Conservation (phyloP, 306 rosid species). For the Cucurbita maxima region DNA sequence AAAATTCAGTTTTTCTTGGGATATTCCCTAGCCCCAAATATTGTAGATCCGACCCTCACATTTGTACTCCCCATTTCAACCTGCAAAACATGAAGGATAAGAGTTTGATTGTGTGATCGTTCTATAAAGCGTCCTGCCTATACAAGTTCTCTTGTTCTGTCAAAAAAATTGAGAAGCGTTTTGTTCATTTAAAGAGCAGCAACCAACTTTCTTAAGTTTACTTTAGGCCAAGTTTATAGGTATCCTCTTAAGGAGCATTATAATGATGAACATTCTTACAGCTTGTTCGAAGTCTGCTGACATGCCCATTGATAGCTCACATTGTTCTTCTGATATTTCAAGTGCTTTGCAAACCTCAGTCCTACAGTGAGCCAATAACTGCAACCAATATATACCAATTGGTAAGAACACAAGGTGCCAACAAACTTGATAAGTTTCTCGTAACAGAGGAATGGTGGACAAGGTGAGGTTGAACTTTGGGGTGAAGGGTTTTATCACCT, state of each 20-base stretch:
- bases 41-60: constrained; percentile 82
- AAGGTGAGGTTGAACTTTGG: background rate
- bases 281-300: constrained; percentile 90
- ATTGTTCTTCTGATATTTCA: constrained; percentile 56
- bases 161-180: background rate
- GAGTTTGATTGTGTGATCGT: background rate
- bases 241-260: background rate
- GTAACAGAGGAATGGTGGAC: background rate
- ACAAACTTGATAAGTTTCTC: background rate
- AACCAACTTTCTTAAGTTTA: background rate
- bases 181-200: background rate
- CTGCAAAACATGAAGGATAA: constrained; percentile 32
- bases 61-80: constrained; percentile 85
- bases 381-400: constrained; percentile 13
- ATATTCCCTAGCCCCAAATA: constrained; percentile 87
- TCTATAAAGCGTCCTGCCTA: background rate
- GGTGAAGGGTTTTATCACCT: constrained; percentile 25
- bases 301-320: constrained; percentile 96
- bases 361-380: constrained; percentile 63
- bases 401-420: background rate
- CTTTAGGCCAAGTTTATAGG: background rate
- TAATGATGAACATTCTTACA: constrained; percentile 28
- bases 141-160: background rate
- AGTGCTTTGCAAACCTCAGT: constrained; percentile 64
- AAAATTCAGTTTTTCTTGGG: constrained; percentile 26